phyloP scores from a whole-genome alignment of 352 stramenopile genomes.

The Thalassiosira sp. region DNA sequence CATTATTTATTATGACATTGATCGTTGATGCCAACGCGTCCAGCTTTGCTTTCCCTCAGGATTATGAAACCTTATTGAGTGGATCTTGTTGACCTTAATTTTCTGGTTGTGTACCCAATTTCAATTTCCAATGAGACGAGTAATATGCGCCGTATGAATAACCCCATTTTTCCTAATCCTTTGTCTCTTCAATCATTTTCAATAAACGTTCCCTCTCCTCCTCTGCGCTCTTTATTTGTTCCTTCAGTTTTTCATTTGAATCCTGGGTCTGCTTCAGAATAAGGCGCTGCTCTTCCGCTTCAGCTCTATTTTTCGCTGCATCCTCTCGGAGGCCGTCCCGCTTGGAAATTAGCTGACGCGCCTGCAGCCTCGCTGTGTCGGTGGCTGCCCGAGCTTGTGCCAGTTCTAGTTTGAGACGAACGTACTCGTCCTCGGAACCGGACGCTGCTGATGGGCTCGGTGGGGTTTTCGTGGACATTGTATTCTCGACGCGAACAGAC shows the following conservation, averaged over 20 bases:
- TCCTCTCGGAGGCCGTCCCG: constrained; percentile 19
- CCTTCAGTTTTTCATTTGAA: constrained; percentile 36
- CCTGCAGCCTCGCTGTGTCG: constrained; percentile 24
- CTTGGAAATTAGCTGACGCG: constrained; percentile 31
- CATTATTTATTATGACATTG: no score
- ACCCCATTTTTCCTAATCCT: neutral
- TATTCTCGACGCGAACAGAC: no score
- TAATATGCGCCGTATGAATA: no score
- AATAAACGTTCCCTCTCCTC: constrained; percentile 22
- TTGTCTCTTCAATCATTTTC: constrained; percentile 24
- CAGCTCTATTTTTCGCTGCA: constrained; percentile 11
- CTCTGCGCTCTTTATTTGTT: constrained; percentile 28
- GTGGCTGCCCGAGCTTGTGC: constrained; percentile 36
- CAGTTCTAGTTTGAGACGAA: constrained; percentile 43
- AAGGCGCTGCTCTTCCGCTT: constrained; percentile 34
- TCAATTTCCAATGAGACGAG: no score
- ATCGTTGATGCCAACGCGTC: no score
- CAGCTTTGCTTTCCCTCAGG: no score
- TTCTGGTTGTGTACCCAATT: no score
- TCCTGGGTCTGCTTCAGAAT: constrained; percentile 37
- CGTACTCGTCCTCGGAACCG: constrained; percentile 27
- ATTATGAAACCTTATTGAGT: no score
- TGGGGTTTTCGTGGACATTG: neutral
- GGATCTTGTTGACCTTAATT: no score
- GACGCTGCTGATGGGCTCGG: neutral